These are phyloP conservation scores for Cladosporium sp. DNA, from an alignment of 2,329 filamentous ascomycete species.

Conservation along the genomic window DNA sequence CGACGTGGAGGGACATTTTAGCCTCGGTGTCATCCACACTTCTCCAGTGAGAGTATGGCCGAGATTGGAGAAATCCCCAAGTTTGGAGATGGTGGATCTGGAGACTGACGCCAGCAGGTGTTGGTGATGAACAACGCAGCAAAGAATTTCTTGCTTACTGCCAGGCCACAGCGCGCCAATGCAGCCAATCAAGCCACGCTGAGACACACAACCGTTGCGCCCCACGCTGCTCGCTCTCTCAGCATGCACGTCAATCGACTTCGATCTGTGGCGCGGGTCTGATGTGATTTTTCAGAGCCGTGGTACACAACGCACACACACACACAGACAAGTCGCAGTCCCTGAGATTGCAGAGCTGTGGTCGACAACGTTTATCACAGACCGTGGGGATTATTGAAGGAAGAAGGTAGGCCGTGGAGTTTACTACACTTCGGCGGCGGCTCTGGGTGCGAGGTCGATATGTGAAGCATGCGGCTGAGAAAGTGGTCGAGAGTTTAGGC, in stretches of 20 bases:
- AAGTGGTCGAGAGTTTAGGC: conserved; percentile 5
- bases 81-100: conserved; percentile 7
- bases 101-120: background rate
- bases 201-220: conserved; percentile 6
- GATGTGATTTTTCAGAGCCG: background rate
- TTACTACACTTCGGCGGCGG: too few species aligned
- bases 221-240: conserved; percentile 1
- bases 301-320: background rate
- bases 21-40: conserved; percentile 12
- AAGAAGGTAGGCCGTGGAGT: too few species aligned
- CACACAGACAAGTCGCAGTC: background rate
- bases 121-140: background rate
- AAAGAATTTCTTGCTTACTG: background rate
- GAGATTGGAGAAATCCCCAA: conserved; percentile 8
- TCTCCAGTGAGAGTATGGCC: conserved; percentile 2
- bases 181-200: background rate
- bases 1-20: conserved; percentile 13
- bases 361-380: too few species aligned
- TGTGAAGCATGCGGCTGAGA: conserved; percentile 11
- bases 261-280: background rate
- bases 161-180: background rate
- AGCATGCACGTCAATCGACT: conserved; percentile 1
- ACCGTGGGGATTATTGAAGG: too few species aligned
- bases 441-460: too few species aligned
- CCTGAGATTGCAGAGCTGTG: too few species aligned